Evolutionary conservation across 305 asterid genomes (phyloP), one percentile per base, ranked within the genome.

Genomic region (Rubia balearica): DNA sequence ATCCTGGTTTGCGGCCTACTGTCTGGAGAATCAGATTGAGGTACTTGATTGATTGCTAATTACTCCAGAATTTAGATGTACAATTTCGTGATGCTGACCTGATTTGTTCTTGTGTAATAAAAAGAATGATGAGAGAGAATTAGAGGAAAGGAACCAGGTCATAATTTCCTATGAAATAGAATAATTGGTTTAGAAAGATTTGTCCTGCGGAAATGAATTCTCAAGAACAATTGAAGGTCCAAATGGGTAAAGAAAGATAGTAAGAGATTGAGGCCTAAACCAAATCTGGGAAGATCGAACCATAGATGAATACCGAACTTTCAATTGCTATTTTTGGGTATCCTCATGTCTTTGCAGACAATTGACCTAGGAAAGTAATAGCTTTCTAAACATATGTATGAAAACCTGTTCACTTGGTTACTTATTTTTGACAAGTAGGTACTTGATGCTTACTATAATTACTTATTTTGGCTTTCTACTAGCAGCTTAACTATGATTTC

Each of bases 1-100:
- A 93, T 81, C 96, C 98, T 64, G 98, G 98, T 22, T 24, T 67
- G 82, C 91, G 94, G 61, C 96, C 91, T 64, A 93, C 98, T 61
- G 98, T 88, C 57, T 74, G 85, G 80, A 85, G 98, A 80, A 81
- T 87, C 80, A 97, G 95, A 68, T 74, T 92, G 76, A 87, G 98
- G 98, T 92, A 83, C 68, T 61, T 63, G 69, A 67, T 71, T 56
- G n/a, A 5, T 63, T 61, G 12, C 55, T 33, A 62, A 66, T 16
- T 17, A 17, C 13, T 36, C 0, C 36, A 10, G 2, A 8, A 36
- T 30, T 57, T 30, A 8, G 49, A 5, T n/a, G 12, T 24, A 40
- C 41, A 46, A n/a, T 16, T 8, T 22, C 7, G 43, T 56, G 49
- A 61, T 71, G 59, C 30, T 61, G 45, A 30, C 36, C 2, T 14